Evolutionary conservation across 371 early-diverging fungal genomes (phyloP).

Genomic region (Amoeboaphelidium protococcarum): DNA sequence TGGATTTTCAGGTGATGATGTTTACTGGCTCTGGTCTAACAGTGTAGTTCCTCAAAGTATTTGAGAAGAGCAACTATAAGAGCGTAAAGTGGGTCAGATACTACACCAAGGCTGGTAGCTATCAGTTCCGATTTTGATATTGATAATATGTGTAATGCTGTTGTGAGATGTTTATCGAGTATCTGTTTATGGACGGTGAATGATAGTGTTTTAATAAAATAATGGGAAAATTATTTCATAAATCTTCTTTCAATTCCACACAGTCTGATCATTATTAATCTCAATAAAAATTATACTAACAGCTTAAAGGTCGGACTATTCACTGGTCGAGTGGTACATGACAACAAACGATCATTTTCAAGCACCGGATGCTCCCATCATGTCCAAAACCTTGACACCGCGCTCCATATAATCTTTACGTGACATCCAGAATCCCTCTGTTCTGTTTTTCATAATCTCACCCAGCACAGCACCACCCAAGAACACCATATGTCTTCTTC

Average conservation of each 20-base stretch:
- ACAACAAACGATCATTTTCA: too few relatives aligned
- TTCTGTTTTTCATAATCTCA: conserved; percentile 75
- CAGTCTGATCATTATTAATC: too few relatives aligned
- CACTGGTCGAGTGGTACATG: too few relatives aligned
- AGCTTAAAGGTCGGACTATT: too few relatives aligned
- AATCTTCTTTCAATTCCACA: too few relatives aligned
- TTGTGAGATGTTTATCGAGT: too few relatives aligned
- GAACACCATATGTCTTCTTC: conserved; percentile 93
- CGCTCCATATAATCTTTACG: conserved; percentile 81
- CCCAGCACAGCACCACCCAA: conserved; percentile 91
- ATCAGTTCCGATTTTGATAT: conserved; percentile 33
- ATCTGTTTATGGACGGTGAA: too few relatives aligned
- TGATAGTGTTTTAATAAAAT: too few relatives aligned
- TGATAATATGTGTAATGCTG: background rate
- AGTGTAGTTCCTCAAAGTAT: conserved; percentile 66
- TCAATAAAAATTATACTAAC: too few relatives aligned
- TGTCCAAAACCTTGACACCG: too few relatives aligned
- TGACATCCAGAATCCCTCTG: conserved; percentile 75
- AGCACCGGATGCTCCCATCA: too few relatives aligned
- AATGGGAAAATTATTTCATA: too few relatives aligned
- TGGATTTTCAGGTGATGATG: conserved; percentile 66
- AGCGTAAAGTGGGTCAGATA: conserved; percentile 78
- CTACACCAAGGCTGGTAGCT: conserved; percentile 66
- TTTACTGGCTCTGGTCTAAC: conserved; percentile 64
- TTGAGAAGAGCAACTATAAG: conserved; percentile 66